Conservation (phyloP, 2,329 filamentous ascomycete genomes). For the Hymenoscyphus scutula region DNA sequence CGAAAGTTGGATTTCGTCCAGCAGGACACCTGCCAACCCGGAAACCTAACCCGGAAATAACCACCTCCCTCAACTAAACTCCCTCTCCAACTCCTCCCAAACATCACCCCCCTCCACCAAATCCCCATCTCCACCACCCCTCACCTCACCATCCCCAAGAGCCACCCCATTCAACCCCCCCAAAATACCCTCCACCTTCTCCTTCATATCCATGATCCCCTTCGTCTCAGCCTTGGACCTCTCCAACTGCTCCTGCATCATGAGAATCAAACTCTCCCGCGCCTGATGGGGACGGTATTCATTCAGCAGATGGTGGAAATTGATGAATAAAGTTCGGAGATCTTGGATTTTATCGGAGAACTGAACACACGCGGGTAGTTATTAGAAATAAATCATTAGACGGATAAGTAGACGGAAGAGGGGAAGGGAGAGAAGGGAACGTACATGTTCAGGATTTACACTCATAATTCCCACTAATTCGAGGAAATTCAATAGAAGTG, state of each 20-base stretch:
- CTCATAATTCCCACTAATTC: slow-evolving; percentile 74
- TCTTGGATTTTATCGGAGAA: slow-evolving; percentile 73
- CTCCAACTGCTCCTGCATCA: slow-evolving; percentile 84
- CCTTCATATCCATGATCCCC: slow-evolving; percentile 62
- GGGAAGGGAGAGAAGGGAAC: slow-evolving; percentile 11
- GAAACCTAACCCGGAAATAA: no score
- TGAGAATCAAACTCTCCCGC: slow-evolving; percentile 77
- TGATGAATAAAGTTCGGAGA: slow-evolving; percentile 78
- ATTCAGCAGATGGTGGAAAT: slow-evolving; percentile 91
- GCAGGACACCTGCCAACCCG: no score
- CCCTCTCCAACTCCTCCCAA: slow-evolving; percentile 45
- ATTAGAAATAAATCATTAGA: no score
- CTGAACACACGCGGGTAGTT: no score
- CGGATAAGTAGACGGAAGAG: no score
- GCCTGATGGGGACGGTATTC: slow-evolving; percentile 93
- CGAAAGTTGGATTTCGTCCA: no score
- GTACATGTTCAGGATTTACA: slow-evolving; percentile 57
- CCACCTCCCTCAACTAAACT: slow-evolving; percentile 38
- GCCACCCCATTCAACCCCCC: slow-evolving; percentile 60
- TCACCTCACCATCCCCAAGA: slow-evolving; percentile 17
- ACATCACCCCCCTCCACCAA: slow-evolving; percentile 36
- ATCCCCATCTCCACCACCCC: neutral
- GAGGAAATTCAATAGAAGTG: slow-evolving; percentile 82
- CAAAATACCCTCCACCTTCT: slow-evolving; percentile 71
- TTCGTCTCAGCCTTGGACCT: slow-evolving; percentile 70